These are phyloP conservation scores for Candida germanica DNA, from an alignment of 805 yeast genomes.

Conservation along the genomic window DNA sequence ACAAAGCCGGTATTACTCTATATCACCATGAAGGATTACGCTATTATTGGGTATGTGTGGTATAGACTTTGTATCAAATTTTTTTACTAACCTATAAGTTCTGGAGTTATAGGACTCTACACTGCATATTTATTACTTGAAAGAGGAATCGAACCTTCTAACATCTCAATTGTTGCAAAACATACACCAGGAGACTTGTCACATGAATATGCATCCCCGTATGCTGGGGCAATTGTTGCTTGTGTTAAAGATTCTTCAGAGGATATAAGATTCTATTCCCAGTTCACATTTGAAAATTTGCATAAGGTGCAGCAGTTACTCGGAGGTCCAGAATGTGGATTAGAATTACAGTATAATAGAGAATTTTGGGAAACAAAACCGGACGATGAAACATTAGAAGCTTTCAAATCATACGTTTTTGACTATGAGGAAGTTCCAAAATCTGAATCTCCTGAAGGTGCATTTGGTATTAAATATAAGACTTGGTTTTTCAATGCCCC, in stretches of 20 bases:
- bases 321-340: conserved; percentile 5
- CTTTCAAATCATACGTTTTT: conserved; percentile 2
- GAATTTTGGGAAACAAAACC: conserved; percentile 9
- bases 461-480: conserved; percentile 47
- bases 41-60: conserved; percentile 14
- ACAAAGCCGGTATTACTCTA: not conserved
- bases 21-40: conserved; percentile 8
- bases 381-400: conserved; percentile 2
- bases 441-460: conserved; percentile 47
- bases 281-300: conserved; percentile 12
- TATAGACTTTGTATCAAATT: no score
- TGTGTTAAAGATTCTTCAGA: conserved; percentile 24
- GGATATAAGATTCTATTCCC: conserved; percentile 5
- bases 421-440: conserved; percentile 3
- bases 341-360: conserved; percentile 3
- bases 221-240: conserved; percentile 25
- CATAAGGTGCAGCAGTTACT: conserved; percentile 2
- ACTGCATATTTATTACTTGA: conserved; percentile 15
- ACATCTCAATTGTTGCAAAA: conserved; percentile 19
- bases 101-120: conserved; percentile 14
- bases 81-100: conserved; percentile 3
- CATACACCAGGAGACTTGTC: conserved; percentile 25
- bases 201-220: conserved; percentile 23
- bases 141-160: conserved; percentile 7
- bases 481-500: conserved; percentile 21